phyloP scores from a whole-genome alignment of 2,329 filamentous ascomycete species.

The Fusarium penzigii region DNA sequence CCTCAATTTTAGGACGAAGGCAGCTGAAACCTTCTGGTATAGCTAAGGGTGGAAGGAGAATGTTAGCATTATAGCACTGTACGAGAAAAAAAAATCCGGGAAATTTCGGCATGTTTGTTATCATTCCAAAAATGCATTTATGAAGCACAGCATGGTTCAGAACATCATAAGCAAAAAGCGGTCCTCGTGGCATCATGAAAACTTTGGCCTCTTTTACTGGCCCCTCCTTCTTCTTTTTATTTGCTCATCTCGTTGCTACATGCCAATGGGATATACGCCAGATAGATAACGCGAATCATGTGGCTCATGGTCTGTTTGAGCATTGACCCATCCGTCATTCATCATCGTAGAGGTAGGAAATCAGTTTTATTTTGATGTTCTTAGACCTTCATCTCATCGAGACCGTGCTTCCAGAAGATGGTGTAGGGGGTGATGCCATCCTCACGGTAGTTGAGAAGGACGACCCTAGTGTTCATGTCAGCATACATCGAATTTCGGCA shows the following conservation, averaged over 20 bases:
- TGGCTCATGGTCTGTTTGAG: constrained; percentile 24
- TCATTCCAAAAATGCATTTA: not conserved
- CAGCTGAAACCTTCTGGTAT: constrained; percentile 4
- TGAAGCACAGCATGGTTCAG: not conserved
- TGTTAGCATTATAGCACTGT: no score
- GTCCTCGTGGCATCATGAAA: not conserved
- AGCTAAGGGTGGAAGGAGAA: not conserved
- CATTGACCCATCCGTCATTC: constrained; percentile 18
- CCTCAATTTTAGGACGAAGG: constrained; percentile 42
- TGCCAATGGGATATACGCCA: constrained; percentile 21
- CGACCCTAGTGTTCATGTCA: constrained; percentile 57
- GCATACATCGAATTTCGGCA: not conserved
- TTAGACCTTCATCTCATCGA: constrained; percentile 91
- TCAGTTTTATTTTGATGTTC: constrained; percentile 11
- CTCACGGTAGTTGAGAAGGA: constrained; percentile 96
- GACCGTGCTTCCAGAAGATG: constrained; percentile 92
- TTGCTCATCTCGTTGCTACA: constrained; percentile 24
- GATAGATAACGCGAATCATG: constrained; percentile 23
- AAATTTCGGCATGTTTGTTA: no score
- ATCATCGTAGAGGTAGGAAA: constrained; percentile 15
- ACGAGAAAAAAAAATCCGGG: no score
- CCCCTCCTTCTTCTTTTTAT: constrained; percentile 8
- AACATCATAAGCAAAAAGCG: not conserved
- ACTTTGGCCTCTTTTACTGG: not conserved
- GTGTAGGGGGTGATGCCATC: constrained; percentile 90